Evolutionary conservation across 345 rosid genomes (phyloP).

Genomic region (Trapa bicornis): DNA sequence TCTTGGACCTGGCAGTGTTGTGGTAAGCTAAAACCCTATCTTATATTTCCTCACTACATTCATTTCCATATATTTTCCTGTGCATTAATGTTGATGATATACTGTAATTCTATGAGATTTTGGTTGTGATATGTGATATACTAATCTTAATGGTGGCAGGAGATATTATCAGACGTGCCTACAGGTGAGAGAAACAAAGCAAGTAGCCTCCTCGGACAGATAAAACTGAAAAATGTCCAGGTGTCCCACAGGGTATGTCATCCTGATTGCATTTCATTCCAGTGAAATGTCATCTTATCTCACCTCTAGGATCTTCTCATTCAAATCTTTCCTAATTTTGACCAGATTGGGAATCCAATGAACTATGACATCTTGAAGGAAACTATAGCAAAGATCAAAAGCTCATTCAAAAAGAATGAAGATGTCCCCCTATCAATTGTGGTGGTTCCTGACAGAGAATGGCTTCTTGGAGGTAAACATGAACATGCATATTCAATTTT

Average conservation of each 20-base stretch:
- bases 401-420: conserved; percentile 34
- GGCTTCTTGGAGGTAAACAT: conserved; percentile 66
- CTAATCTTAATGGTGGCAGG: conserved; percentile 28
- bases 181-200: conserved; percentile 54
- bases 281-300: background rate
- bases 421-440: conserved; percentile 60
- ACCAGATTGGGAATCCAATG: conserved; percentile 84
- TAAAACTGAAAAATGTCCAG: conserved; percentile 40
- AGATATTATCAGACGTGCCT: conserved; percentile 81
- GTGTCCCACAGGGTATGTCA: conserved; percentile 56
- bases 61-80: background rate
- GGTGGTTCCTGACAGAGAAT: conserved; percentile 76
- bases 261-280: background rate
- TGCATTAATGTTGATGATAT: background rate
- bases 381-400: conserved; percentile 40
- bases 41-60: background rate
- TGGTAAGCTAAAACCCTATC: conserved; percentile 36
- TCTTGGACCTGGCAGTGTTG: conserved; percentile 86
- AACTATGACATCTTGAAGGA: conserved; percentile 60
- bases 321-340: conserved; percentile 9
- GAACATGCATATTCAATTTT: conserved; percentile 8
- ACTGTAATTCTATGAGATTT: background rate
- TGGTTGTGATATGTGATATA: background rate
- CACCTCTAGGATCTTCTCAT: conserved; percentile 1
- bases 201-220: conserved; percentile 24